Evolutionary conservation across 257 asterid genomes (phyloP).

Genomic region (Nemophila menziesii): DNA sequence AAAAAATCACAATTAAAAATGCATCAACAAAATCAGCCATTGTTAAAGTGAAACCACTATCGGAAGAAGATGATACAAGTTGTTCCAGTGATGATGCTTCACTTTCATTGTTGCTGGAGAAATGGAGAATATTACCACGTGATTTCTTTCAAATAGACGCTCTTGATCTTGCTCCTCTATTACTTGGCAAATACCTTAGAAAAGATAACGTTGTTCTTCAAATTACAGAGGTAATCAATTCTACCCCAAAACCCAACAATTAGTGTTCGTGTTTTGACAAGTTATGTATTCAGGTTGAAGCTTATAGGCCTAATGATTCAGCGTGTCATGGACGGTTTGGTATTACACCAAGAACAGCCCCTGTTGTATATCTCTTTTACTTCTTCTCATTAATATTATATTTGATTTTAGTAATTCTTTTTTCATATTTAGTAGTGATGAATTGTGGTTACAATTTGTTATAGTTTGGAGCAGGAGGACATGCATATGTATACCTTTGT

Average conservation of each 20-base stretch:
- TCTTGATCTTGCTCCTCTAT: slow-evolving; percentile 90
- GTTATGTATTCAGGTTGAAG: slow-evolving; percentile 91
- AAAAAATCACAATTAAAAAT: neutral
- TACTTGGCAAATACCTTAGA: slow-evolving; percentile 79
- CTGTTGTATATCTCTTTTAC: slow-evolving; percentile 43
- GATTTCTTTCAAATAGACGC: slow-evolving; percentile 84
- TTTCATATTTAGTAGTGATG: neutral
- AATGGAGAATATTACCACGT: slow-evolving; percentile 31
- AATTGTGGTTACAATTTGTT: neutral
- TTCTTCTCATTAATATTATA: slow-evolving; percentile 2
- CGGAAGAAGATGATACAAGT: neutral
- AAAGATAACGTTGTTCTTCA: slow-evolving; percentile 79
- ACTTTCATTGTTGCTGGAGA: slow-evolving; percentile 18
- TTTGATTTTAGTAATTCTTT: too few species aligned
- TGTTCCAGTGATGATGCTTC: slow-evolving; percentile 8
- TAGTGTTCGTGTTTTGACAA: neutral
- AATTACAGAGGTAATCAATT: slow-evolving; percentile 59
- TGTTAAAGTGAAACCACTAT: slow-evolving; percentile 11
- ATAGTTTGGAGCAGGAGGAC: slow-evolving; percentile 94
- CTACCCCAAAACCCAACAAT: neutral
- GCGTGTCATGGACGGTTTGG: slow-evolving; percentile 95
- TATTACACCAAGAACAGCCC: slow-evolving; percentile 86
- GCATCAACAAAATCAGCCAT: slow-evolving; percentile 15
- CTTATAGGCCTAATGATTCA: slow-evolving; percentile 87
- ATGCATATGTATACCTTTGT: slow-evolving; percentile 84